Conservation (phyloP, 495 filamentous ascomycete genomes). For the Penicillium goetzii region DNA sequence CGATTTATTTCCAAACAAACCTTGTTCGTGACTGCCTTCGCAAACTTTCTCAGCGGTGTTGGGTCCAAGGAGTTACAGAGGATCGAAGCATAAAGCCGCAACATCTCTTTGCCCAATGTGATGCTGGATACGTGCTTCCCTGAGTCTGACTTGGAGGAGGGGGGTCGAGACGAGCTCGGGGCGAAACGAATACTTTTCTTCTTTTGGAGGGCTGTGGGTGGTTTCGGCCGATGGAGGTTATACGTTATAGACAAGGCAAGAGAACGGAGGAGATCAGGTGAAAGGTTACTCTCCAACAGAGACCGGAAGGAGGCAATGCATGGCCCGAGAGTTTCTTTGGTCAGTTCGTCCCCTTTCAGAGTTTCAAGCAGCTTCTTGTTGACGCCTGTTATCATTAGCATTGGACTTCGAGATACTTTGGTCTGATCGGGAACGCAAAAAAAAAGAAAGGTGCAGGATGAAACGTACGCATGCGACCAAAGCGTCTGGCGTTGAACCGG, state of each 20-base stretch:
- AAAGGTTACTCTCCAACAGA: slow-evolving; percentile 76
- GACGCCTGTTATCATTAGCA: slow-evolving; percentile 61
- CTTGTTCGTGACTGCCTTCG: slow-evolving; percentile 94
- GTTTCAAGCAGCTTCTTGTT: slow-evolving; percentile 88
- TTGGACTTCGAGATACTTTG: not conserved
- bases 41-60: slow-evolving; percentile 79
- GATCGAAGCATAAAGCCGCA: slow-evolving; percentile 80
- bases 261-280: slow-evolving; percentile 81
- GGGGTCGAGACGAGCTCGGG: slow-evolving; percentile 33
- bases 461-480: slow-evolving; percentile 86
- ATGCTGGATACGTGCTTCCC: slow-evolving; percentile 38
- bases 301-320: slow-evolving; percentile 78
- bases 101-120: slow-evolving; percentile 72
- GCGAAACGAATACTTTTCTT: slow-evolving; percentile 56
- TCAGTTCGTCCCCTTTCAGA: slow-evolving; percentile 81
- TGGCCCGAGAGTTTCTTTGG: slow-evolving; percentile 65
- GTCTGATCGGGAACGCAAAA: not conserved
- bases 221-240: slow-evolving; percentile 71
- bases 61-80: slow-evolving; percentile 73
- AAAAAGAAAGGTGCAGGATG: not conserved
- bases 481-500: slow-evolving; percentile 83
- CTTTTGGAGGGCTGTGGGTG: slow-evolving; percentile 45
- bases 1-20: slow-evolving; percentile 51
- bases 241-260: slow-evolving; percentile 92
- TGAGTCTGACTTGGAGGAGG: slow-evolving; percentile 29